Percentiles rank a stretch among this genome's conserved stretches.
Evolutionary conservation across 139 green algal genomes (phyloP).

Genomic region (Picochlorum sp.): DNA sequence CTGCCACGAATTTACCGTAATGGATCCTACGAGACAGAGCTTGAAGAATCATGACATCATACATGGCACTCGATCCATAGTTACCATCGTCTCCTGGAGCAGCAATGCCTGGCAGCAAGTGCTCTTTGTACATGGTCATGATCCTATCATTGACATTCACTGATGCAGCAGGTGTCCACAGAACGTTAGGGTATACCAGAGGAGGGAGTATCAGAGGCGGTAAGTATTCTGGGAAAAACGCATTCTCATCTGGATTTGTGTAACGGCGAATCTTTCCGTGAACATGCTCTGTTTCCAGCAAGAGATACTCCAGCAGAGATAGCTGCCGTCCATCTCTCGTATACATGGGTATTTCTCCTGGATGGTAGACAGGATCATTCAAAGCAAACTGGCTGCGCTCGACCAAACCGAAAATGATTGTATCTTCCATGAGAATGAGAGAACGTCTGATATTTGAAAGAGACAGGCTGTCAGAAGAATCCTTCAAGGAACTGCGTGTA

Average conservation of each 20-base stretch:
- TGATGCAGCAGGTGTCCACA: constrained; percentile 43
- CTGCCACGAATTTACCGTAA: constrained; percentile 98
- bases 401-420: constrained; percentile 96
- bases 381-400: constrained; percentile 83
- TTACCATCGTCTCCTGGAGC: constrained; percentile 85
- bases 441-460: constrained; percentile 72
- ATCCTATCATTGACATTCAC: constrained; percentile 92
- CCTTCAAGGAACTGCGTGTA: background rate
- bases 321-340: constrained; percentile 42
- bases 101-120: constrained; percentile 66
- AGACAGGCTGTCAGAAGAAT: constrained; percentile 6
- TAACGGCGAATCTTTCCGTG: constrained; percentile 85
- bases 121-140: constrained; percentile 75
- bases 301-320: constrained; percentile 86
- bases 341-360: constrained; percentile 39
- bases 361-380: constrained; percentile 76
- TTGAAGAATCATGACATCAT: constrained; percentile 56
- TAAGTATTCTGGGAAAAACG: constrained; percentile 79
- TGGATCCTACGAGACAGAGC: constrained; percentile 95
- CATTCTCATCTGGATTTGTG: constrained; percentile 88
- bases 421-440: constrained; percentile 92
- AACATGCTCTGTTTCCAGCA: constrained; percentile 85
- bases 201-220: constrained; percentile 43
- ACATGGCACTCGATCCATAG: constrained; percentile 79
- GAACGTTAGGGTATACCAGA: constrained; percentile 43